Conservation (phyloP, 2,329 filamentous ascomycete species). For the Meredithiella fracta region DNA sequence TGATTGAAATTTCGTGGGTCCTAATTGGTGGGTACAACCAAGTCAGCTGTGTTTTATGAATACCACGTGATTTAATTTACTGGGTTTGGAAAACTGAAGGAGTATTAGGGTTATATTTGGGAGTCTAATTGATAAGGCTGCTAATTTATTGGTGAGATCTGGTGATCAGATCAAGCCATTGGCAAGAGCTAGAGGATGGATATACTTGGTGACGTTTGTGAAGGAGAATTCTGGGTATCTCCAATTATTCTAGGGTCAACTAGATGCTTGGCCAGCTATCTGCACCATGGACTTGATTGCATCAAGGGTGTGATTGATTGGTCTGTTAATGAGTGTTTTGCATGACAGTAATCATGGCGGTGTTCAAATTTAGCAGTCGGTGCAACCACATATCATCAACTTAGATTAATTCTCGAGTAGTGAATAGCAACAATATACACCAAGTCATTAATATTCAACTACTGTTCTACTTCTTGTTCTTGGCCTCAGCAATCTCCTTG, state of each 20-base stretch:
- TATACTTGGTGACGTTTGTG: too few species aligned
- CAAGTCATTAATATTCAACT: neutral
- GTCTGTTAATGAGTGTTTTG: too few species aligned
- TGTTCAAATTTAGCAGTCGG: neutral
- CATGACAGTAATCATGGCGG: neutral
- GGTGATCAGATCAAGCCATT: too few species aligned
- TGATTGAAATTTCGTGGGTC: slow-evolving; percentile 12
- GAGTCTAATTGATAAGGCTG: too few species aligned
- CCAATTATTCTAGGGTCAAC: too few species aligned
- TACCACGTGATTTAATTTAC: slow-evolving; percentile 9
- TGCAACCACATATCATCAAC: too few species aligned
- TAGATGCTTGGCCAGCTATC: neutral
- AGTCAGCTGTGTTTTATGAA: slow-evolving; percentile 6
- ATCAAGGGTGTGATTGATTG: too few species aligned
- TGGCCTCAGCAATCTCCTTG: neutral
- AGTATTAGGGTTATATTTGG: too few species aligned
- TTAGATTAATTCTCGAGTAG: neutral
- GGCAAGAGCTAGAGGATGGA: too few species aligned
- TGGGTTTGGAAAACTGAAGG: too few species aligned
- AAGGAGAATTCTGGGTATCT: too few species aligned
- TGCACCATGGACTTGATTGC: neutral
- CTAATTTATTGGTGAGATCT: too few species aligned
- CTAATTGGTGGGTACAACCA: slow-evolving; percentile 11
- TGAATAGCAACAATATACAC: neutral
- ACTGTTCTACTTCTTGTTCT: slow-evolving; percentile 1